Evolutionary conservation across 1,284 basidiomycete genomes (phyloP), one percentile per base, ranked within the genome.

Genomic region (Sanghuangporus weigelae): DNA sequence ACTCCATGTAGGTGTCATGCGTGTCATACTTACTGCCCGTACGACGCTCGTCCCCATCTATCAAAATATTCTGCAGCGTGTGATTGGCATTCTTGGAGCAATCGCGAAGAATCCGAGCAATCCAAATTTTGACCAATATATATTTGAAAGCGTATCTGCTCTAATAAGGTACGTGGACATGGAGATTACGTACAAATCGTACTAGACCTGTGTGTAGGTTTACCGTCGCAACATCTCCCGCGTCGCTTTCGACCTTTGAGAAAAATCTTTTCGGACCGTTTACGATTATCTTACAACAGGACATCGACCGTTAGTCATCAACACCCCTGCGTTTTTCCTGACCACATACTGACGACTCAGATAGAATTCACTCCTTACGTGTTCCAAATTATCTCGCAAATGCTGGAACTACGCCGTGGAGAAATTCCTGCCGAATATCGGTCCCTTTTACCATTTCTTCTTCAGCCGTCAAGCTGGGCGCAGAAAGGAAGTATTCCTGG

Each of bases 91-190:
- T 69, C 80, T 98, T 7, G 87, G 87, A 16, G 84, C 92, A 65
- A 96, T 97, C 69, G 92, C 90, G 67, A 93, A 92, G 78, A 99
- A 99, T 73, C 96, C 97, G 12, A 95, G 92, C 74, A 99, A 99
- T 75, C 96, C 97, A 0, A 89, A 91, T 68, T 99, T 99, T 77
- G 96, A 96, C 74, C 97, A 99, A 73, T 98, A 95, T 73, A 91
- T 94, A 67, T 99, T 99, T 71, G 96, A 99, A 79, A 92, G 90
- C 72, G 87, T 99, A 46, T 91, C 96, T 14, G 95, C 92, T 0
- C 78, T 99, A 68, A 90, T 98, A 76, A 84, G 93, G 90, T 92
- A 64, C 48, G 76, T 68, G 31, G 19, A 8, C 55, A 16, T 46
- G 54, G n/a, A 40, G 42, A 14, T 51, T n/a, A 44, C n/a, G 8